Evolutionary conservation across 2,329 filamentous ascomycete species (phyloP).

Genomic region (Rasamsonia emersonii): DNA sequence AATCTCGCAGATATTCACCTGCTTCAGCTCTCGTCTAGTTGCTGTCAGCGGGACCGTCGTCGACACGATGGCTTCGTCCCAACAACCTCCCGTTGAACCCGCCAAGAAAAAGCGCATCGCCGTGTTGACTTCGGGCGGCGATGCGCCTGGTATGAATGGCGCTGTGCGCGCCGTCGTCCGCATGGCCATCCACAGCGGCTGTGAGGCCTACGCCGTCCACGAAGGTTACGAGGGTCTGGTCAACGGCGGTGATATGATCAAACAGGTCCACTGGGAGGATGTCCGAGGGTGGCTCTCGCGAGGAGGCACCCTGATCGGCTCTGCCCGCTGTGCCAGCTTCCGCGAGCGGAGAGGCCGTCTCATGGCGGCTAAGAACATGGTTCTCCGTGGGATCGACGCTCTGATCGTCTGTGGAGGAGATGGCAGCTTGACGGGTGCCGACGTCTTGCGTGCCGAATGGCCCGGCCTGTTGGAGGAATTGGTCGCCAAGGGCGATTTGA

Average conservation of each 20-base stretch:
- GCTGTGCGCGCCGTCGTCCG: constrained; percentile 84
- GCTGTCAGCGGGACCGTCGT: constrained; percentile 4
- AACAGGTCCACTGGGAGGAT: constrained; percentile 81
- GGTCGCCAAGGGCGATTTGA: constrained; percentile 63
- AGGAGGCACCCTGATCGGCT: constrained; percentile 92
- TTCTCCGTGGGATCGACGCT: constrained; percentile 86
- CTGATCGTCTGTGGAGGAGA: constrained; percentile 96
- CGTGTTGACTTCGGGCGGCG: constrained; percentile 89
- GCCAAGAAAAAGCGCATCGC: constrained; percentile 60
- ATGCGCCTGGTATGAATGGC: constrained; percentile 91
- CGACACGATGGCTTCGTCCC: constrained; percentile 17
- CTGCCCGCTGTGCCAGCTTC: constrained; percentile 86
- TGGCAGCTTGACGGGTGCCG: constrained; percentile 89
- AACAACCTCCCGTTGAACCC: constrained; percentile 23
- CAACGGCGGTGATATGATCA: constrained; percentile 78
- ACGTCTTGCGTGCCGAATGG: constrained; percentile 90
- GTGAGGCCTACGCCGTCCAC: constrained; percentile 72
- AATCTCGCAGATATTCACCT: background rate
- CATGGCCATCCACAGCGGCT: constrained; percentile 77
- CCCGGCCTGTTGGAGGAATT: constrained; percentile 79
- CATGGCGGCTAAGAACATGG: constrained; percentile 85
- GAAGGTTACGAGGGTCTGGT: constrained; percentile 97
- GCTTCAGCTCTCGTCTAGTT: background rate
- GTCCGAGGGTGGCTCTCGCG: constrained; percentile 91
- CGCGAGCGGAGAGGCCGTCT: constrained; percentile 79